Base-by-base conservation (phyloP, 83 land plant genomes). In the Picea abies region DNA sequence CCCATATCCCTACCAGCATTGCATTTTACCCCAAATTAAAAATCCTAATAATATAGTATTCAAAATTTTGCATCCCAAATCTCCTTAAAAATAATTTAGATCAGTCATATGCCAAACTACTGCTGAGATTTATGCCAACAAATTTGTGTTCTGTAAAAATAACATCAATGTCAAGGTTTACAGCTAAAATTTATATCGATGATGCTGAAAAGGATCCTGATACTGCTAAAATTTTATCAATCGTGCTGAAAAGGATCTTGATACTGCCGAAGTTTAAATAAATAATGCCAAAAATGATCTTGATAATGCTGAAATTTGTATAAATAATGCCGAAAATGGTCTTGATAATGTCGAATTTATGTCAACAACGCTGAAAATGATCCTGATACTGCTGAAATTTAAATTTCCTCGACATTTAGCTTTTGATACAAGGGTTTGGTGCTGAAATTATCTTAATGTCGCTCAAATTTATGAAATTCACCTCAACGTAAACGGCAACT, bases 1-100 rank as follows among this genome's bases (percentile, higher is more conserved):
- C 5, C 79, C 84, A 83, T 78, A 61, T 60, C 82, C 65, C 69
- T 79, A 19, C 71, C 84, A 78, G 47, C 37, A 76, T 78, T 60
- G 15, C 25, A 78, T 35, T 35, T 35, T 32, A 22, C 26, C 37
- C 60, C 39, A 47, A 52, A 16, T 70, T 66, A 52, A 29, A 72
- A 41, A 23, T 44, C 22, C 58, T 44, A 75, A 49, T 6, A 20
- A 37, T 70, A 39, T n/a, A 3, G 4, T 73, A 37, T n/a, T 44
- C 5, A 66, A 65, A 29, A 56, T 0, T 1, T 47, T 29, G 56
- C 29, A 56, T 56, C 58, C 58, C 15, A 56, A 1, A 23, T 0
- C 1, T 22, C 26, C 78, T 47, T 47, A 25, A 73, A 47, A 75
- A n/a, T 47, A 44, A 22, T 73, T 41, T 20, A 73, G 11, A 22